These are phyloP conservation scores for Mycena chlorophos DNA, from an alignment of 768 basidiomycete species.

Conservation along the genomic window DNA sequence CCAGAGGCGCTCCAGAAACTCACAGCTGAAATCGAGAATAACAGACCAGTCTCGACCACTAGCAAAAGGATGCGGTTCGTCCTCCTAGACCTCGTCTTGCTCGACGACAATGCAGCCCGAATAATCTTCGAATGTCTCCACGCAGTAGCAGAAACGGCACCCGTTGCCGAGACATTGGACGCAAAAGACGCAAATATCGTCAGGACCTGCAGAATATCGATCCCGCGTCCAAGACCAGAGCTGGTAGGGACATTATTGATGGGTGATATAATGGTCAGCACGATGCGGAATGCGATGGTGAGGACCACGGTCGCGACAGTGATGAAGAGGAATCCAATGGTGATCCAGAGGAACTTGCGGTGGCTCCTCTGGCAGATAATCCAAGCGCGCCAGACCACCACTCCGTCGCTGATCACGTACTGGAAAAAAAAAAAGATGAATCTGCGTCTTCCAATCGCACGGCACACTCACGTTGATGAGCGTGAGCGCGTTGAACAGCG, in stretches of 20 bases:
- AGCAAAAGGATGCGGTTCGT: background rate
- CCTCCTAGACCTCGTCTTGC: background rate
- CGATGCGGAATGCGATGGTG: slow-evolving; percentile 12
- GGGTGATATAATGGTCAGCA: background rate
- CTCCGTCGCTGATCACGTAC: slow-evolving; percentile 3
- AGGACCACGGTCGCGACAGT: background rate
- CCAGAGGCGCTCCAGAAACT: background rate
- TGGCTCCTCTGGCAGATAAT: background rate
- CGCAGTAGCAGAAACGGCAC: slow-evolving; percentile 10
- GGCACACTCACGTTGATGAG: slow-evolving; percentile 15
- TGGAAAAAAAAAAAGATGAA: background rate
- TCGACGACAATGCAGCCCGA: background rate
- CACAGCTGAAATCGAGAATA: slow-evolving; percentile 8
- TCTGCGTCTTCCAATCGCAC: background rate
- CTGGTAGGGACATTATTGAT: background rate
- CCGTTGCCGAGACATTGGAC: slow-evolving; percentile 19
- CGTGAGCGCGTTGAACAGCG: slow-evolving; percentile 14
- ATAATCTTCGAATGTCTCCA: slow-evolving; percentile 12
- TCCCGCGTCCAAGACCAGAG: slow-evolving; percentile 1
- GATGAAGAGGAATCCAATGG: background rate
- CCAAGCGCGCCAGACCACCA: slow-evolving; percentile 1
- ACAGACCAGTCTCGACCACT: slow-evolving; percentile 1
- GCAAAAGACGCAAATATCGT: slow-evolving; percentile 13
- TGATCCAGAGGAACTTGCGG: slow-evolving; percentile 1
- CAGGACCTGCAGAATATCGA: slow-evolving; percentile 14